Evolutionary conservation across 768 basidiomycete genomes (phyloP), one percentile per base, ranked within the genome.

Genomic region (Mycena rosella): DNA sequence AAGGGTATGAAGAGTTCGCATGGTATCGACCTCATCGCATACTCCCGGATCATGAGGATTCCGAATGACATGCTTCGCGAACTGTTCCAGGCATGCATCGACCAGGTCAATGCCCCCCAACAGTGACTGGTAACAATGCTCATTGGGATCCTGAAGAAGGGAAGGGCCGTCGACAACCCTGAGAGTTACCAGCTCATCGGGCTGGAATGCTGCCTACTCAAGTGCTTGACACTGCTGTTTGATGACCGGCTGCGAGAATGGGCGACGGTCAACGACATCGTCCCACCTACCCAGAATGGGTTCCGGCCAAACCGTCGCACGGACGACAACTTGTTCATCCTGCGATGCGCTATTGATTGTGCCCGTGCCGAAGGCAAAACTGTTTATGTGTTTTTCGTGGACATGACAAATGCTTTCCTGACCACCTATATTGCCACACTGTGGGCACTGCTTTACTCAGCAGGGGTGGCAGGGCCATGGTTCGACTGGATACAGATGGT

Each of bases 21-120:
- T 15, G 52, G 62, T 1, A 54, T 63, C n/a, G 62, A 63, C 40
- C 24, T 24, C n/a, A n/a, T n/a, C n/a, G n/a, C n/a, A n/a, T n/a
- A n/a, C n/a, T n/a, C n/a, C n/a, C n/a, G n/a, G n/a, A n/a, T n/a
- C n/a, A n/a, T n/a, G n/a, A n/a, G n/a, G n/a, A n/a, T n/a, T n/a
- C n/a, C n/a, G n/a, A n/a, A n/a, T n/a, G n/a, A n/a, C n/a, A n/a
- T n/a, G n/a, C n/a, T n/a, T n/a, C n/a, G n/a, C n/a, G n/a, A n/a
- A n/a, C n/a, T n/a, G n/a, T n/a, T n/a, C n/a, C n/a, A n/a, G n/a
- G n/a, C n/a, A n/a, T n/a, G n/a, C n/a, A n/a, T n/a, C n/a, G n/a
- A n/a, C n/a, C n/a, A n/a, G n/a, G n/a, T n/a, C n/a, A n/a, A n/a
- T n/a, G n/a, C n/a, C n/a, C n/a, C n/a, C n/a, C n/a, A n/a, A n/a